phyloP scores from a whole-genome alignment of 495 filamentous ascomycete species.

The Trichoderma virens region DNA sequence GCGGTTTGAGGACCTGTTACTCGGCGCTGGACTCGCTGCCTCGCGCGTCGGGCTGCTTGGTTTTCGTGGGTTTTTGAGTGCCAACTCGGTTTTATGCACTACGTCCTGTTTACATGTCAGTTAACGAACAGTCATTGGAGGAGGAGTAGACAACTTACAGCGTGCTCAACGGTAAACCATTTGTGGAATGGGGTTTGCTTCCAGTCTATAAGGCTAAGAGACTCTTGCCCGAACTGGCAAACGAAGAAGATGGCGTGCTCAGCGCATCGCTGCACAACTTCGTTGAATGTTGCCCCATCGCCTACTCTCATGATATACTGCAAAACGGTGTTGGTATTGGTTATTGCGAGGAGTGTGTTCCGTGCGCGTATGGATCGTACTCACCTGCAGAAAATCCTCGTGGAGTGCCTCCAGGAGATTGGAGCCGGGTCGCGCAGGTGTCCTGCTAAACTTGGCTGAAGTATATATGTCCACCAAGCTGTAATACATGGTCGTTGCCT shows the following conservation, averaged over 20 bases:
- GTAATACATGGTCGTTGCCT: slow-evolving; percentile 65
- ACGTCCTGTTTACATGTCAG: neutral
- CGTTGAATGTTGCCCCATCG: slow-evolving; percentile 32
- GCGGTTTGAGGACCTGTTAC: neutral
- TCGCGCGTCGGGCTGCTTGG: neutral
- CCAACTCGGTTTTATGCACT: neutral
- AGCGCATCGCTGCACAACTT: slow-evolving; percentile 26
- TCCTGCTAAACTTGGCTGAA: slow-evolving; percentile 17
- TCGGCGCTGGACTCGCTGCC: neutral
- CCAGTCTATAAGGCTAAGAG: slow-evolving; percentile 18
- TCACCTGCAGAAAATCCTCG: slow-evolving; percentile 4
- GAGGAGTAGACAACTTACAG: slow-evolving; percentile 20
- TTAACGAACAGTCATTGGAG: neutral
- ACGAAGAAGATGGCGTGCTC: slow-evolving; percentile 35
- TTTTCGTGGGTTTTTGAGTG: slow-evolving; percentile 8
- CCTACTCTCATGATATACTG: slow-evolving; percentile 35
- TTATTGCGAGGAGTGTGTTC: slow-evolving; percentile 10
- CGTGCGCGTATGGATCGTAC: neutral
- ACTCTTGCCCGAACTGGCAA: slow-evolving; percentile 32
- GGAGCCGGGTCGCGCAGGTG: slow-evolving; percentile 22
- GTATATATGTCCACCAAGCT: slow-evolving; percentile 38
- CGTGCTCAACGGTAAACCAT: slow-evolving; percentile 24
- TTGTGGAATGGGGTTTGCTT: slow-evolving; percentile 28
- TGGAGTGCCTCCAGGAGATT: slow-evolving; percentile 31
- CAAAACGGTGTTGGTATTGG: neutral